Base-by-base conservation (phyloP, 345 rosid genomes). In the Excoecaria cochinchinensis region DNA sequence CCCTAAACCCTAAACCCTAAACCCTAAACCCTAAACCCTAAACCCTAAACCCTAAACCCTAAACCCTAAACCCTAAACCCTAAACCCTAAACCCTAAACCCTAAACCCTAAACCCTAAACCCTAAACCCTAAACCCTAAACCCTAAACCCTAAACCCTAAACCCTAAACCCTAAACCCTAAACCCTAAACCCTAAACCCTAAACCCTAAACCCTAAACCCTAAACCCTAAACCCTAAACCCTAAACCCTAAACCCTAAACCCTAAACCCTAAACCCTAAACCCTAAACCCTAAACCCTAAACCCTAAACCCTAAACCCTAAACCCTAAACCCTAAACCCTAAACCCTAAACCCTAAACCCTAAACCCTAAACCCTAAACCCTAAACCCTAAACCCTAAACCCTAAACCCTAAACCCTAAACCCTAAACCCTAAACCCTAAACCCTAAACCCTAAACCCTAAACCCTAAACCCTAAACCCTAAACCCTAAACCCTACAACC, bases 381-480 rank as follows among this genome's bases (percentile, higher is more conserved):
- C 69, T 64, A 65, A 65, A 65, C 69, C 69, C 69, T 40, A 39
- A 65, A 40, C 69, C 69, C 51, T 36, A 8, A 63, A n/a, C 17
- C 67, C 65, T 31, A 60, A 25, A 25, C 39, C 69, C 50, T 17
- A 65, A 65, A 42, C 69, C 69, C 50, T 39, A 65, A 65, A 42
- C 69, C 69, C 50, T 39, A 65, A 65, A 42, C 50, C 69, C 50
- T 17, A 65, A 38, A 42, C 69, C 69, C 50, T 16, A 65, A 65
- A 19, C 69, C 69, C 24, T 8, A 42, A 65, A 19, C 69, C 69
- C 24, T 8, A 40, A 42, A 17, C 50, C 69, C 50, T 15, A 36
- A 63, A 38, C 69, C 69, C 69, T 40, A 65, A 65, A 40, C 69
- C 69, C 69, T 42, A 42, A 65, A 65, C 50, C 69, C 69, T 42